These are phyloP conservation scores for Digitaria exilis DNA, from an alignment of 202 grass and related monocot genomes.

Conservation along the genomic window DNA sequence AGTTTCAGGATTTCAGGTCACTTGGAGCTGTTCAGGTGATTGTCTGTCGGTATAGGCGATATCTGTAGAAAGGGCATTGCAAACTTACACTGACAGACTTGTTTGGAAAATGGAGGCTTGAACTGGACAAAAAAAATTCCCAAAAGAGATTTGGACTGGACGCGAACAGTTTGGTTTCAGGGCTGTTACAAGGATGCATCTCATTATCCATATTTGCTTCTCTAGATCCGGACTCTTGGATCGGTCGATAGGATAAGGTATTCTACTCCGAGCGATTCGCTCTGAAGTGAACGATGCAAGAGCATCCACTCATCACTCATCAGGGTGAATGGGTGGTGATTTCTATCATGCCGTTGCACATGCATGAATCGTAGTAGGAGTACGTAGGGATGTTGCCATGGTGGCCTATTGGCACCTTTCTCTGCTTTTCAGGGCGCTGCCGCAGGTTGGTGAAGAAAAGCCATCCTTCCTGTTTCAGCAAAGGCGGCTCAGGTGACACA, in stretches of 20 bases:
- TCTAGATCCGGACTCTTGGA: not conserved
- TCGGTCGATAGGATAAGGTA: not conserved
- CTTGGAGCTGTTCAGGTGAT: not conserved
- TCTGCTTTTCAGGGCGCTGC: not conserved
- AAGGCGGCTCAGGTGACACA: not conserved
- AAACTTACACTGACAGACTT: not conserved
- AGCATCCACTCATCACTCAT: not conserved
- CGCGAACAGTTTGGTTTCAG: too few relatives aligned
- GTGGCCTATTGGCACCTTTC: not conserved
- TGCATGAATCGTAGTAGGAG: too few relatives aligned
- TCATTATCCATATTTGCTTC: too few relatives aligned
- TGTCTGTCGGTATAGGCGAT: not conserved
- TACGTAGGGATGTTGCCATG: too few relatives aligned
- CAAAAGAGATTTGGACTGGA: too few relatives aligned
- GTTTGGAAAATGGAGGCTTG: not conserved
- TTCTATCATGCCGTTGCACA: not conserved
- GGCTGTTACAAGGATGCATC: not conserved
- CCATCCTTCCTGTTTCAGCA: slow-evolving; percentile 24
- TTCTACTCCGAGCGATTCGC: not conserved
- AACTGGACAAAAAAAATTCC: too few relatives aligned
- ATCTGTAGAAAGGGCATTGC: not conserved
- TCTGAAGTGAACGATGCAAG: not conserved
- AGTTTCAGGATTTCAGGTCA: not conserved
- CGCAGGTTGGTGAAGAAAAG: slow-evolving; percentile 3
- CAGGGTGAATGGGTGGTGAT: too few relatives aligned